Percentiles rank a stretch among this genome's conserved stretches.
phyloP scores from a whole-genome alignment of 441 rosid species.

The Biscutella laevigata region DNA sequence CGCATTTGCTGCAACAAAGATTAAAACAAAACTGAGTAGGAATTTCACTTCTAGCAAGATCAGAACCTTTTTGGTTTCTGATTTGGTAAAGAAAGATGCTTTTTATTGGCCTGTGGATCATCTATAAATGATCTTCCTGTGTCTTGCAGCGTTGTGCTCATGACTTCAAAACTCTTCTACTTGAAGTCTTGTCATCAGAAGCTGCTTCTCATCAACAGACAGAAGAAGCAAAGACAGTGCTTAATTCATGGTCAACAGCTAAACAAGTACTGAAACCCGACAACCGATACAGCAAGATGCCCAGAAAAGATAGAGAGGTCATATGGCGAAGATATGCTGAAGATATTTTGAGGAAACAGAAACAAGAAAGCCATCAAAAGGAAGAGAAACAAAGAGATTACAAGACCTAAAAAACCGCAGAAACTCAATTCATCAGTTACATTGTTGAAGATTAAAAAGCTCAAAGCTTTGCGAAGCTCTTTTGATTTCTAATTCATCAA shows the following conservation, averaged over 20 bases:
- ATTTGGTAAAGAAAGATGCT: neutral
- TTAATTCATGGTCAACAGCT: slow-evolving; percentile 92
- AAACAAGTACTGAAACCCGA: slow-evolving; percentile 70
- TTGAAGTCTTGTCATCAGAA: slow-evolving; percentile 65
- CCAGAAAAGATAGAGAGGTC: slow-evolving; percentile 72
- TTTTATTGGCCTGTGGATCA: neutral
- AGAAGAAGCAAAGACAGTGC: slow-evolving; percentile 66
- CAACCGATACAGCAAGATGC: slow-evolving; percentile 78
- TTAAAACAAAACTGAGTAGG: neutral
- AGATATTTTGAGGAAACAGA: slow-evolving; percentile 54
- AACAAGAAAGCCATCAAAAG: slow-evolving; percentile 32
- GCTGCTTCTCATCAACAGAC: slow-evolving; percentile 51
- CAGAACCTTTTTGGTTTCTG: neutral
- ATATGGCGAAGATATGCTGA: slow-evolving; percentile 73
- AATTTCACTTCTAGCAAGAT: too few relatives aligned
- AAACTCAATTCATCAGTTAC: too few relatives aligned
- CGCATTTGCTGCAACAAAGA: neutral
- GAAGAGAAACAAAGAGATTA: slow-evolving; percentile 44
- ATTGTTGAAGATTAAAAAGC: too few relatives aligned
- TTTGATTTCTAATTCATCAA: too few relatives aligned
- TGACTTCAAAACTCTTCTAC: slow-evolving; percentile 62
- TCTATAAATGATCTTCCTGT: neutral
- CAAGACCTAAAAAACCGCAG: slow-evolving; percentile 31
- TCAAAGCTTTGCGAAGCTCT: too few relatives aligned
- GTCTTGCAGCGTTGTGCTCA: slow-evolving; percentile 50